Percentiles rank a stretch among this genome's conserved stretches.
Conservation (phyloP, 371 early-diverging fungal genomes). For the Mortierella sp. region DNA sequence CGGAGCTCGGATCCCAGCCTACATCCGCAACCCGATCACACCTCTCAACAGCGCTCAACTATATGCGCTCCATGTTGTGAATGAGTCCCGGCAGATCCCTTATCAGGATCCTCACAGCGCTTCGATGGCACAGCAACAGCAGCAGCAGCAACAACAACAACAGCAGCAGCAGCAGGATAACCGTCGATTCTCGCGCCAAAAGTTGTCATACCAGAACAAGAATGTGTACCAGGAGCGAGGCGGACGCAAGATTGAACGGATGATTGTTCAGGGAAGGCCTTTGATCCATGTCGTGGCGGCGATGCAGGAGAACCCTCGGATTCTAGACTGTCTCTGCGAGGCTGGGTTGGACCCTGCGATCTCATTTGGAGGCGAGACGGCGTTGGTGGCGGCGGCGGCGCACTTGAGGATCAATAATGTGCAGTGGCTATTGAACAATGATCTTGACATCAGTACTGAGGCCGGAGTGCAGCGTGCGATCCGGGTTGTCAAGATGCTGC, state of each 20-base stretch:
- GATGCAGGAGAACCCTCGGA: slow-evolving; percentile 54
- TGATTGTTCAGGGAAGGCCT: slow-evolving; percentile 49
- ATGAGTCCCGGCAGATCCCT: slow-evolving; percentile 28
- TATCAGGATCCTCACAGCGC: background rate
- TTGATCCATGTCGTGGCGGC: slow-evolving; percentile 57
- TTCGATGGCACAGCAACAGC: background rate
- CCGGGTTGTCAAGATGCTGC: slow-evolving; percentile 47
- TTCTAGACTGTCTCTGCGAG: slow-evolving; percentile 57
- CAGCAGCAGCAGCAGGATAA: background rate
- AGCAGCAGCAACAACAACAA: slow-evolving; percentile 2
- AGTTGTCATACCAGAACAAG: slow-evolving; percentile 21
- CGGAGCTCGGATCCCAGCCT: slow-evolving; percentile 56
- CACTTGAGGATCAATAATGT: slow-evolving; percentile 56
- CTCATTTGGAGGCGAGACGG: slow-evolving; percentile 54
- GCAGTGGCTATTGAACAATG: slow-evolving; percentile 55
- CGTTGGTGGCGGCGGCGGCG: slow-evolving; percentile 55
- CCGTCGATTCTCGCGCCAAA: slow-evolving; percentile 26
- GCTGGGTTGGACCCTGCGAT: slow-evolving; percentile 55
- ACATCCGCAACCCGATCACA: slow-evolving; percentile 54
- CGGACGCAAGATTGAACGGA: slow-evolving; percentile 30
- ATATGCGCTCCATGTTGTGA: slow-evolving; percentile 48
- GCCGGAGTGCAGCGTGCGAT: slow-evolving; percentile 47
- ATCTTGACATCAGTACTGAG: slow-evolving; percentile 54
- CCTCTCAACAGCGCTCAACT: slow-evolving; percentile 50
- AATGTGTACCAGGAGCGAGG: slow-evolving; percentile 38